Conservation (phyloP, 768 basidiomycete species). For the Podaxis sp. region DNA sequence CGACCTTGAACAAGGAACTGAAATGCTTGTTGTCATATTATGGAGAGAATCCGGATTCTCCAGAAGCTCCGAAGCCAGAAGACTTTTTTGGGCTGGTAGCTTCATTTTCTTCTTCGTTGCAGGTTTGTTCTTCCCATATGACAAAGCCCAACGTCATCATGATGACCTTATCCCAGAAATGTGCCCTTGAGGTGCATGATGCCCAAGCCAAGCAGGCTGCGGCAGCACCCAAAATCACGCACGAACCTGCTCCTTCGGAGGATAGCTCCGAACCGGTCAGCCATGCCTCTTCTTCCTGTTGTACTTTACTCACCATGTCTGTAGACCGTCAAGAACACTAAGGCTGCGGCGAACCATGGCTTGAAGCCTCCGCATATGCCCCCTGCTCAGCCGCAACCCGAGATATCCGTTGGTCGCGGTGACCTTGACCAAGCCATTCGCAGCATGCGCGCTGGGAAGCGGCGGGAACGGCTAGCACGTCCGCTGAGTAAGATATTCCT, state of each 20-base stretch:
- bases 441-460: constrained; percentile 69
- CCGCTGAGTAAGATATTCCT: constrained; percentile 81
- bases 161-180: constrained; percentile 51
- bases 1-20: constrained; percentile 59
- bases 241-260: constrained; percentile 23
- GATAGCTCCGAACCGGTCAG: constrained; percentile 23
- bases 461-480: constrained; percentile 47
- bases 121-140: constrained; percentile 39
- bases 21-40: constrained; percentile 65
- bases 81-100: constrained; percentile 77
- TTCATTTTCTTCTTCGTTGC: constrained; percentile 73
- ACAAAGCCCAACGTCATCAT: background rate
- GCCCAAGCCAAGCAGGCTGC: constrained; percentile 35
- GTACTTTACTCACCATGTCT: background rate
- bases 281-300: constrained; percentile 11
- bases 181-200: constrained; percentile 64
- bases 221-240: constrained; percentile 23
- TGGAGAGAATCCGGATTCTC: constrained; percentile 68
- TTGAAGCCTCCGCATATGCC: constrained; percentile 24
- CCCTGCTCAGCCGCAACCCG: constrained; percentile 38
- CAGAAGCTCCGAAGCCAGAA: constrained; percentile 72
- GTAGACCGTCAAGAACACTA: constrained; percentile 44
- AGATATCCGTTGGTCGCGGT: constrained; percentile 67
- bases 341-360: constrained; percentile 25
- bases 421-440: constrained; percentile 85